Conservation (phyloP, 192 early-diverging fungal species). For the Allomyces macrogynus region DNA sequence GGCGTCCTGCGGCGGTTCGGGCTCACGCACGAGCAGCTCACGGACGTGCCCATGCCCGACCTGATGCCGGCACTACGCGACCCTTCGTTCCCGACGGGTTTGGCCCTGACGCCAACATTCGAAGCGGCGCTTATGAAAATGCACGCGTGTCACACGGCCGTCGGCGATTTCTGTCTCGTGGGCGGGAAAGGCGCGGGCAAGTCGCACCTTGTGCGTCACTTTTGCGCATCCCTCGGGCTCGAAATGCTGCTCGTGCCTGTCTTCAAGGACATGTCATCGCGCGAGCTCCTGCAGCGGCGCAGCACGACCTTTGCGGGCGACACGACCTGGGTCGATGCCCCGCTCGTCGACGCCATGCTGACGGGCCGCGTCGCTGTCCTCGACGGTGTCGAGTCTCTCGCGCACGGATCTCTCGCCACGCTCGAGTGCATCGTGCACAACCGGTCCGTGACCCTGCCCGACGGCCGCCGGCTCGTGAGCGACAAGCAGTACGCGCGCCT, state of each 20-base stretch:
- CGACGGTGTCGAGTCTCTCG: constrained; percentile 51
- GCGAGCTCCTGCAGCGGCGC: constrained; percentile 55
- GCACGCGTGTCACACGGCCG: constrained; percentile 30
- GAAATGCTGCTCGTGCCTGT: constrained; percentile 27
- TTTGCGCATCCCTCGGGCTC: constrained; percentile 22
- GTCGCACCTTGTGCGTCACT: constrained; percentile 38
- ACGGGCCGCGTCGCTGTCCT: constrained; percentile 49
- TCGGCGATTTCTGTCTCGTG: constrained; percentile 43
- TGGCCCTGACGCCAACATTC: neutral
- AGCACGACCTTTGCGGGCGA: constrained; percentile 46
- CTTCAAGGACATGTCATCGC: constrained; percentile 59
- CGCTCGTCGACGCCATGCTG: constrained; percentile 47
- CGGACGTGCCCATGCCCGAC: neutral
- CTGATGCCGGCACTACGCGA: neutral
- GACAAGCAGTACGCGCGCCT: constrained; percentile 32
- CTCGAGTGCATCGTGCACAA: constrained; percentile 43
- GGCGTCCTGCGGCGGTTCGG: neutral
- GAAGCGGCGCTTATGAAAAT: constrained; percentile 9
- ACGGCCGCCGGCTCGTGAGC: constrained; percentile 35
- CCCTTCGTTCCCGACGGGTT: neutral
- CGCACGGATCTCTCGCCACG: constrained; percentile 43
- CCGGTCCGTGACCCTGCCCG: constrained; percentile 45
- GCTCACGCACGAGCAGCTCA: neutral
- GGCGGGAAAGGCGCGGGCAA: constrained; percentile 59
- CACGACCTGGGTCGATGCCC: constrained; percentile 55